Conservation (phyloP, 1,284 basidiomycete species). For the Boletus semigastroideus region DNA sequence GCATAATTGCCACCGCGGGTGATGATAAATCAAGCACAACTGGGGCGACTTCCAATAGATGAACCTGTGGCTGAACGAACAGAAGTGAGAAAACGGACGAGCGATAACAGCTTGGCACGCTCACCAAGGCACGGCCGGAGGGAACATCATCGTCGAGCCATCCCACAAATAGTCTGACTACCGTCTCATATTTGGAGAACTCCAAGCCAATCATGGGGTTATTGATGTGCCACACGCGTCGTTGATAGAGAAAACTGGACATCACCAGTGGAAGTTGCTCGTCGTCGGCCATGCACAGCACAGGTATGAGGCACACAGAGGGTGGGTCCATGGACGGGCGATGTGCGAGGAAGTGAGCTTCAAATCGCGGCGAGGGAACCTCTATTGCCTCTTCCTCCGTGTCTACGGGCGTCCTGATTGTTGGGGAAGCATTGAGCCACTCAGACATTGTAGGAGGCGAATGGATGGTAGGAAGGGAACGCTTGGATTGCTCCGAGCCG, state of each 20-base stretch:
- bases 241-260: conserved; percentile 9
- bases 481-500: not conserved
- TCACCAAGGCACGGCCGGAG: not conserved
- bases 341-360: conserved; percentile 1
- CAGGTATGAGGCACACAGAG: not conserved
- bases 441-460: not conserved
- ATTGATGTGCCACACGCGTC: conserved; percentile 1
- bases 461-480: not conserved
- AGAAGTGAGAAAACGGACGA: not conserved
- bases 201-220: conserved; percentile 1
- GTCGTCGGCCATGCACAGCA: not conserved
- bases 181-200: conserved; percentile 7
- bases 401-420: not conserved
- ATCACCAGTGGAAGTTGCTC: conserved; percentile 3
- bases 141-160: not conserved
- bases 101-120: not conserved
- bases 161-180: not conserved
- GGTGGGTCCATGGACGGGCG: not conserved
- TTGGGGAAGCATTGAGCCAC: not conserved
- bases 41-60: conserved; percentile 2
- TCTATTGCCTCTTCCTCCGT: not conserved
- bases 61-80: conserved; percentile 3
- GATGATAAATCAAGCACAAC: conserved; percentile 2
- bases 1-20: not conserved
- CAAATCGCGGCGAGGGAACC: not conserved